Evolutionary conservation across 169 alveolate genomes (phyloP), one percentile per base, ranked within the genome.

Genomic region (Plasmodium sp.): DNA sequence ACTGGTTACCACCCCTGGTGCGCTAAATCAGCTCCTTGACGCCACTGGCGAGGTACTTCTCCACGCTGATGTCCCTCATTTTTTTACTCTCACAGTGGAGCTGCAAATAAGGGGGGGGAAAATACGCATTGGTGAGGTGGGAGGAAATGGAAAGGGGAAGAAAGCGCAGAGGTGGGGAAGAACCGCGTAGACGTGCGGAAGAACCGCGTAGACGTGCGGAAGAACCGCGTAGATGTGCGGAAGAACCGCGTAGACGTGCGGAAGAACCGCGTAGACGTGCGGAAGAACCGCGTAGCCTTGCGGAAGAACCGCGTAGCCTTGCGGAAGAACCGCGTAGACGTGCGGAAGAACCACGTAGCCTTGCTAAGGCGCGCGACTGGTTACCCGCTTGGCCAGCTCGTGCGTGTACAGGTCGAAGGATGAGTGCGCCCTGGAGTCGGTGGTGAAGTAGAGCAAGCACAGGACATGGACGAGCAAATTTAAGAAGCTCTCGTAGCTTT

Each of bases 321-420:
- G 27, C 27, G 27, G 27, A 22, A 22, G 27, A 22, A 22, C 27
- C 27, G 3, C 16, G n/a, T 4, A 48, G 58, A 48, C 58, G 58
- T 48, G 58, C 1, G 58, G 4, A 1, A 36, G 4, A 36, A 22
- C 27, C 27, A 0, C 27, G 27, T 22, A 22, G 27, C 27, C 27
- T 22, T 22, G 27, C 27, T 22, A 22, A 22, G n/a, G 58, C 58
- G 58, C n/a, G 5, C 12, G 58, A 14, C 12, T 62, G 34, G 54
- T 86, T 81, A 86, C 95, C 31, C 84, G 88, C 41, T 92, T 92
- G 79, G 93, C 95, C 58, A 84, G 71, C 33, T 77, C 51, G 16
- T 92, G 91, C 10, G 93, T 84, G 81, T 84, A 84, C 34, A 45
- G 27, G 51, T 86, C 95, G 51, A 84, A 84, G 33, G 95, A 81